Base-by-base conservation (phyloP, 2,329 filamentous ascomycete genomes). In the Fusarium metavorans region DNA sequence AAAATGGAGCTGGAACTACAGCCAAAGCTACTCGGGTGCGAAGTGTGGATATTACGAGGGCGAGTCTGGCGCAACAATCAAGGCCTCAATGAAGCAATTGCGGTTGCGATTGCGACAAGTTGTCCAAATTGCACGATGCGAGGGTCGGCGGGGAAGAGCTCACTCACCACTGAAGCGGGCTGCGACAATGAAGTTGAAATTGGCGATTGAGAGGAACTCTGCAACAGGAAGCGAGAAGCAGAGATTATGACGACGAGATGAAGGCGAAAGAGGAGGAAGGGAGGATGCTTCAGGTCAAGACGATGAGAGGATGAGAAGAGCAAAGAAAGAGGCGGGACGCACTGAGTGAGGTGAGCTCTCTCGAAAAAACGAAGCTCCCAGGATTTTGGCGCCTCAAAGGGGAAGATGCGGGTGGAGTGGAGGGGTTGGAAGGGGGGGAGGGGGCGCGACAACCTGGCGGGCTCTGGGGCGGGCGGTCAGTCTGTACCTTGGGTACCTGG, bases 321-420 rank as follows among this genome's bases (percentile, higher is more conserved):
- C 71, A 50, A 68, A 66, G 71, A 74, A 65, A 71, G 67, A 54
- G 54, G 52, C 62, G 70, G 74, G 72, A 66, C 69, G 71, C 72
- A 68, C 67, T 66, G 74, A 72, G 68, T 68, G 71, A 70, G 72
- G 68, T 65, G 71, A 71, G 69, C 67, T 76, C 74, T 77, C 75
- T 71, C 76, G 71, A 79, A 79, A 79, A 79, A 79, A 75, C 75
- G 77, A 79, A 79, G 77, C 77, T 79, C 72, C 74, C 68, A 76
- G 72, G 72, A 73, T 62, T 76, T 70, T 66, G 72, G 72, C 68
- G 62, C 64, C 72, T 70, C 72, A 71, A 78, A 78, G 76, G 76
- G 76, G 74, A 78, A 75, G 76, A 75, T 66, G 58, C 62, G 56
- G 76, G 75, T 75, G 75, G 72, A 68, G 73, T 72, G 72, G 71